Evolutionary conservation across 2,329 filamentous ascomycete species (phyloP).

Genomic region (Ceratocystis destructans): DNA sequence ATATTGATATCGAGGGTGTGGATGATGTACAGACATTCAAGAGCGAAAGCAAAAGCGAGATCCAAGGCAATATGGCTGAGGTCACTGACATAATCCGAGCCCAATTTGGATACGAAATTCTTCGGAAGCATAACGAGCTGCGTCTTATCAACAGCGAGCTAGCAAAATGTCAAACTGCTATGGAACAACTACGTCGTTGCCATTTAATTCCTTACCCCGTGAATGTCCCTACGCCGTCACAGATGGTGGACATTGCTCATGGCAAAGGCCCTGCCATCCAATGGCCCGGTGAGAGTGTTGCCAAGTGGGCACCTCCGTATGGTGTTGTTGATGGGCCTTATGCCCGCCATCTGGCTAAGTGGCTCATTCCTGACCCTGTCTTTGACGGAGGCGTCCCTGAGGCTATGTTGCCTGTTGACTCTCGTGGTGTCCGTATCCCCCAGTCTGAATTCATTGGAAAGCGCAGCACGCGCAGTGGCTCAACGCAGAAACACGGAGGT

Average conservation of each 20-base stretch:
- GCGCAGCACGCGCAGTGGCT: conserved; percentile 34
- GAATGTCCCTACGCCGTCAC: conserved; percentile 49
- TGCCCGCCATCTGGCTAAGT: conserved; percentile 84
- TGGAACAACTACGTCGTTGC: conserved; percentile 88
- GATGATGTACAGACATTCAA: conserved; percentile 2
- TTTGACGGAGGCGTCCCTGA: conserved; percentile 59
- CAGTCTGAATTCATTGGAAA: conserved; percentile 38
- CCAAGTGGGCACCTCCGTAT: conserved; percentile 72
- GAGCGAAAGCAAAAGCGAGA: neutral
- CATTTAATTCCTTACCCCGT: conserved; percentile 82
- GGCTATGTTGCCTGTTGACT: conserved; percentile 31
- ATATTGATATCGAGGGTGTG: neutral
- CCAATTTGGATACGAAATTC: conserved; percentile 79
- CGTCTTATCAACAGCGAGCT: conserved; percentile 91
- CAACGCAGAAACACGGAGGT: conserved; percentile 40
- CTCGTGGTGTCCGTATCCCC: conserved; percentile 64
- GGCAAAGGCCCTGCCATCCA: conserved; percentile 61
- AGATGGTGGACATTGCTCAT: conserved; percentile 56
- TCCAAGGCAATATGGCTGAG: conserved; percentile 6
- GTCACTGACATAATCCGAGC: conserved; percentile 46
- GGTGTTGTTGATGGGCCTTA: conserved; percentile 88
- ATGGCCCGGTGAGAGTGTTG: conserved; percentile 48
- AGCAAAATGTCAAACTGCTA: conserved; percentile 82
- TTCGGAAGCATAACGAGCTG: conserved; percentile 88
- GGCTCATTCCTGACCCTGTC: conserved; percentile 76